Evolutionary conservation across 352 stramenopile species (phyloP).

Genomic region (Phytophthora foliorum): DNA sequence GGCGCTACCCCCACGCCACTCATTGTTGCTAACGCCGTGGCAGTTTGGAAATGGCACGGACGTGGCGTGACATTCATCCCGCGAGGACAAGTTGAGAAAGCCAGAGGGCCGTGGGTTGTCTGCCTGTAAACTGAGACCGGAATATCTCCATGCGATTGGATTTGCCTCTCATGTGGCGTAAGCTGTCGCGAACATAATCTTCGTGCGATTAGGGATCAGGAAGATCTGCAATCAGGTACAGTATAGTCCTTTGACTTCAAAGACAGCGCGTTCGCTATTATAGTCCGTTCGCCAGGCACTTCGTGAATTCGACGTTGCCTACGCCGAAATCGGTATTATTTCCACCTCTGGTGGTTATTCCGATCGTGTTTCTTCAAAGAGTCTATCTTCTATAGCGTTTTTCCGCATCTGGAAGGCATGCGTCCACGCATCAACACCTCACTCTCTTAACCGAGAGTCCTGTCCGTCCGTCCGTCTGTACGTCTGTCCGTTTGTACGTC

Average conservation of each 20-base stretch:
- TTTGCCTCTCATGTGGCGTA: neutral
- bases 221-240: too few species aligned
- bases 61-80: neutral
- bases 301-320: neutral
- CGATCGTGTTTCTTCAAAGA: conserved; percentile 28
- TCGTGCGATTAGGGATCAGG: too few species aligned
- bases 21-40: neutral
- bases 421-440: conserved; percentile 24
- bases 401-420: conserved; percentile 22
- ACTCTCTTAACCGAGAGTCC: too few species aligned
- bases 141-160: too few species aligned
- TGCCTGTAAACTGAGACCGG: too few species aligned
- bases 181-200: neutral
- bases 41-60: neutral
- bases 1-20: neutral
- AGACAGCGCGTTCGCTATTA: too few species aligned
- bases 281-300: too few species aligned
- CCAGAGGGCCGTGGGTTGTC: neutral
- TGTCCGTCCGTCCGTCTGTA: too few species aligned
- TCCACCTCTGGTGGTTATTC: neutral
- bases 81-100: neutral
- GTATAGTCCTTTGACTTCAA: too few species aligned
- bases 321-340: neutral
- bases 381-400: conserved; percentile 18
- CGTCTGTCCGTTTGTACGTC: too few species aligned